Percentiles rank a stretch among this genome's conserved stretches.
These are phyloP conservation scores for Colletotrichum lupini DNA, from an alignment of 2,329 filamentous ascomycete species.

Conservation along the genomic window DNA sequence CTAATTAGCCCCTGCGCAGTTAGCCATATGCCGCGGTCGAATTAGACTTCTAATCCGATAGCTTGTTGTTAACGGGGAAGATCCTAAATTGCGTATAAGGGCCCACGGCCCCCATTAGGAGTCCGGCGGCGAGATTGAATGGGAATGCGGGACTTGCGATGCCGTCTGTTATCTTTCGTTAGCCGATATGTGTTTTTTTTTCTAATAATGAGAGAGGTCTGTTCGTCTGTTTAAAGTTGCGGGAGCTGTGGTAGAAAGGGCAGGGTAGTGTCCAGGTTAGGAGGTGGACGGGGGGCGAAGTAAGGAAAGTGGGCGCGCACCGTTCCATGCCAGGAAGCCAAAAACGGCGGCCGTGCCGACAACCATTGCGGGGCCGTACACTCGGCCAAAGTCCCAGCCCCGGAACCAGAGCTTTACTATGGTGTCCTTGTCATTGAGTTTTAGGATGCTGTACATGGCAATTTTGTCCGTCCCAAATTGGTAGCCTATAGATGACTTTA, in stretches of 20 bases:
- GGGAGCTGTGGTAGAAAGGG: not conserved
- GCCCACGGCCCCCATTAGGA: not conserved
- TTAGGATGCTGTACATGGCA: not conserved
- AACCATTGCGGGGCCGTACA: constrained; percentile 11
- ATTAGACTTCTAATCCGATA: too few species aligned
- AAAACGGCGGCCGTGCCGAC: not conserved
- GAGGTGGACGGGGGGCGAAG: not conserved
- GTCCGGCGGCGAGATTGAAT: not conserved
- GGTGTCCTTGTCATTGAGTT: not conserved
- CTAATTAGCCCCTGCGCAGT: too few species aligned
- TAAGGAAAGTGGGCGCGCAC: not conserved
- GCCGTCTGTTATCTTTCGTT: not conserved
- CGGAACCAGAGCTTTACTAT: not conserved
- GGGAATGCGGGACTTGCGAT: not conserved
- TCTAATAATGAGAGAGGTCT: not conserved
- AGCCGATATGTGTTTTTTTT: not conserved
- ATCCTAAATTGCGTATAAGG: not conserved
- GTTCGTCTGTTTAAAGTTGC: not conserved
- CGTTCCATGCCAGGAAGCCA: constrained; percentile 16
- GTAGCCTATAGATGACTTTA: not conserved
- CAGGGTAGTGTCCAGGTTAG: too few species aligned
- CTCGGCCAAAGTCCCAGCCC: not conserved
- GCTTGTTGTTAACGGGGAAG: not conserved
- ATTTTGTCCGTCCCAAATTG: not conserved
- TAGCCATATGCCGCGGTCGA: too few species aligned